Evolutionary conservation across 306 rosid species (phyloP), one percentile per base, ranked within the genome.

Genomic region (Macrotyloma uniflorum): DNA sequence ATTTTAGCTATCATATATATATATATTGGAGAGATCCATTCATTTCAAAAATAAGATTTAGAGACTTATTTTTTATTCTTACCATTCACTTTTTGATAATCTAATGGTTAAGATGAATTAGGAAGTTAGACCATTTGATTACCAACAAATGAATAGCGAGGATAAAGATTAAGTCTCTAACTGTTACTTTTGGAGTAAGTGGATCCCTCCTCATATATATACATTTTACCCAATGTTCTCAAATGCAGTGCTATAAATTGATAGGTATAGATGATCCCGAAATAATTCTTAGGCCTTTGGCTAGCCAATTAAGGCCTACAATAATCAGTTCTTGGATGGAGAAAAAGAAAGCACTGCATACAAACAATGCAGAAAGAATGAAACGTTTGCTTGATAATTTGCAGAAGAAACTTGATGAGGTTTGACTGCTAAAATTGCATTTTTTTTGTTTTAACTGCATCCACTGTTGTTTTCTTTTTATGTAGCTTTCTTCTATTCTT

Each of bases 381-480:
- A 95, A 84, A 80, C 74, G 61, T 46, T 79, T 95, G 89, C 90
- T 93, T 65, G 99, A 95, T 80, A 85, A 80, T 84, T 86, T 90
- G 85, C 98, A 88, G 67, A 92, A 82, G 93, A 93, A 93, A 82
- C 90, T 95, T 80, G 99, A 95, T 57, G 98, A 91, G 97, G 99
- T 95, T 66, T 62, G 91, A 38, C 70, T 57, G 62, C 80, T 81
- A 55, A 53, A 20, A n/a, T 82, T 54, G 50, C 59, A 70, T 22
- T 22, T 62, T 46, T 33, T 55, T 58, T 28, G 38, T 67, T 54
- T 55, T 35, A 58, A 62, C 42, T 76, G 9, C 50, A 59, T 40
- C 77, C 32, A 50, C 30, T 66, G 51, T 49, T 65, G 55, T 67
- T 18, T 53, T 47, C 22, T 82, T 69, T 77, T 47, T 33, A 9